Base-by-base conservation (phyloP, 805 yeast genomes). In the Candida piceae region DNA sequence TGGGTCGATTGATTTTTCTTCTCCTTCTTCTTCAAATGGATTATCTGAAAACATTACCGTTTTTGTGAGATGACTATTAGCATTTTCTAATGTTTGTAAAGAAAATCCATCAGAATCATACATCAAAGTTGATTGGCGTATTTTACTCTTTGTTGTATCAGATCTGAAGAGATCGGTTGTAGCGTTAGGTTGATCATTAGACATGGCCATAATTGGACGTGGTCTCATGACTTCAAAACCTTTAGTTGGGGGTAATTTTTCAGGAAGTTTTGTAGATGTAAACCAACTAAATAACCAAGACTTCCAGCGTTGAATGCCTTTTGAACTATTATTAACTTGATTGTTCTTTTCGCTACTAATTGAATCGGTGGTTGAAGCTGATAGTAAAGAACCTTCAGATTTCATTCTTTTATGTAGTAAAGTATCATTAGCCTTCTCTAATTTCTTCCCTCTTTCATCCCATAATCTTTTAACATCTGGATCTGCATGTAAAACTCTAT, bases 391-490 rank as follows among this genome's bases (percentile, higher is more conserved):
- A 11, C n/a, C 30, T 18, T 30, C 22, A 17, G 19, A 20, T 32
- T 32, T 28, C 31, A 33, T 22, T 30, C 28, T 19, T 21, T 29
- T 12, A 13, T 35, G 20, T n/a, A 35, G 8, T 11, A 16, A n/a
- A n/a, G n/a, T 11, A 18, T 30, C 30, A 16, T 50, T 40, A 4
- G 52, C 54, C 11, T 36, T 40, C 7, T 49, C 40, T 13, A 52
- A 34, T 31, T 54, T 52, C 21, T 48, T 52, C 42, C 57, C 63
- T 59, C 80, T 62, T 4, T 68, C 62, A 21, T 68, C 74, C 80
- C 80, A 74, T 27, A 74, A 57, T 13, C 62, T 63, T 44, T 64
- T 66, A 32, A 74, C 68, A 43, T 73, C 80, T 0, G 74, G 72
- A 48, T 74, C 80, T 21, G 73, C 71, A 12, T 59, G 59, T 7